Base-by-base conservation (phyloP, 1,284 basidiomycete genomes). In the Pascua sp. region DNA sequence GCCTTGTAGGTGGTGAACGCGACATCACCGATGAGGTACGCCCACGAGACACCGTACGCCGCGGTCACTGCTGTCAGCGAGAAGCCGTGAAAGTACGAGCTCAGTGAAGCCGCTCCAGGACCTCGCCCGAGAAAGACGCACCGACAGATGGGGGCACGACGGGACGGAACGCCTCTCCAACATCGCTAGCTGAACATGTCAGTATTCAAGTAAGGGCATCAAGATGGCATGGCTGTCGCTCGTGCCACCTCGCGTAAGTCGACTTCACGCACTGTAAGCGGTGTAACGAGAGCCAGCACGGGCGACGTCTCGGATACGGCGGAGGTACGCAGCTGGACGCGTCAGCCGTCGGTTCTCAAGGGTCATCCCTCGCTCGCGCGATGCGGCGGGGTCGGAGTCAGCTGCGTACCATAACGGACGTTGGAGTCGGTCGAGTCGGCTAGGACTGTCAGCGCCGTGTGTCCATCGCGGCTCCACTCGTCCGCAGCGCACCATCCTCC, bases 1-100 rank as follows among this genome's bases (percentile, higher is more conserved):
- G 89, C 85, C 72, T 93, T 93, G 80, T 91, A 96, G 5, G 90
- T 86, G 70, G 94, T 91, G 75, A 91, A 95, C n/a, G 84, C 82
- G 42, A 95, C 91, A 70, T 96, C 93, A 49, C 89, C 90, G 66
- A 72, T 71, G 38, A 81, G 70, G 66, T 82, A 92, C 40, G 89
- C 74, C 91, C 91, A 95, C 0, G 89, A 91, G 57, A 93, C 78
- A 24, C 87, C 90, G 75, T 95, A 95, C 5, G 90, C 89, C 41
- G 74, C 72, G 32, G 67, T 74, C 39, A 78, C 76, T 68, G 59
- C 11, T 8, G 50, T 56, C 36, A 48, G 53, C 47, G 10, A 11
- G n/a, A 32, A 7, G 24, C 17, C n/a, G 11, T 49, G 9, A 18
- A 18, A 49, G 38, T 13, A 38, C n/a, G 47, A 39, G 38, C 42